Evolutionary conservation across 2,329 filamentous ascomycete genomes (phyloP).

Genomic region (Hypoxylon sp.): DNA sequence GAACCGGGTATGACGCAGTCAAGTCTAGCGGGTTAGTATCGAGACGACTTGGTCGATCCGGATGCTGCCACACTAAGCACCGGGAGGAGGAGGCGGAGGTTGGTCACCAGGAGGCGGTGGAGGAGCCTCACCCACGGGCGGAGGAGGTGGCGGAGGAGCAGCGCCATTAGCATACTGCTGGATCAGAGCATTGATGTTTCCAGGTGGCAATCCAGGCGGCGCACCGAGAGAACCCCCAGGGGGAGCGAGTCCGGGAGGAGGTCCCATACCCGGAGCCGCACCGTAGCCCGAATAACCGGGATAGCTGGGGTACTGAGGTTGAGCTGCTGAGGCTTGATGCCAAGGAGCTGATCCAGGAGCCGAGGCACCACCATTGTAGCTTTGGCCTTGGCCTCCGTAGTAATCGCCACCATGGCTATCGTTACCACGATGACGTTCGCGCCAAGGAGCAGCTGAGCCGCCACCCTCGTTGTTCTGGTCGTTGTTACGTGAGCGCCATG

Average conservation of each 20-base stretch:
- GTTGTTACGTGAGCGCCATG: constrained; percentile 76
- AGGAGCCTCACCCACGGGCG: constrained; percentile 73
- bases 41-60: constrained; percentile 32
- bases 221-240: constrained; percentile 66
- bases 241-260: constrained; percentile 60
- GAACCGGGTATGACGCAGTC: constrained; percentile 24
- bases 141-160: constrained; percentile 70
- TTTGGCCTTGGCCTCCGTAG: constrained; percentile 64
- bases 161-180: constrained; percentile 73
- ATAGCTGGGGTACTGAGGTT: constrained; percentile 72
- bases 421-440: constrained; percentile 68
- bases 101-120: constrained; percentile 72
- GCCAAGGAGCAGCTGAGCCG: constrained; percentile 73
- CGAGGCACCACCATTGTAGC: constrained; percentile 54
- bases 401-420: constrained; percentile 63
- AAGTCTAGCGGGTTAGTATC: constrained; percentile 47
- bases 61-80: constrained; percentile 57
- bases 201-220: constrained; percentile 66
- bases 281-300: constrained; percentile 65
- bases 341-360: constrained; percentile 68
- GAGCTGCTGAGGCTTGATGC: constrained; percentile 70
- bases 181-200: constrained; percentile 75
- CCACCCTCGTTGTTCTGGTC: constrained; percentile 64
- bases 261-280: constrained; percentile 68
- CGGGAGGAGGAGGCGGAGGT: constrained; percentile 73